Evolutionary conservation across 73 alveolate species (phyloP), one percentile per base, ranked within the genome.

Genomic region (Vitrella brassicaformis): DNA sequence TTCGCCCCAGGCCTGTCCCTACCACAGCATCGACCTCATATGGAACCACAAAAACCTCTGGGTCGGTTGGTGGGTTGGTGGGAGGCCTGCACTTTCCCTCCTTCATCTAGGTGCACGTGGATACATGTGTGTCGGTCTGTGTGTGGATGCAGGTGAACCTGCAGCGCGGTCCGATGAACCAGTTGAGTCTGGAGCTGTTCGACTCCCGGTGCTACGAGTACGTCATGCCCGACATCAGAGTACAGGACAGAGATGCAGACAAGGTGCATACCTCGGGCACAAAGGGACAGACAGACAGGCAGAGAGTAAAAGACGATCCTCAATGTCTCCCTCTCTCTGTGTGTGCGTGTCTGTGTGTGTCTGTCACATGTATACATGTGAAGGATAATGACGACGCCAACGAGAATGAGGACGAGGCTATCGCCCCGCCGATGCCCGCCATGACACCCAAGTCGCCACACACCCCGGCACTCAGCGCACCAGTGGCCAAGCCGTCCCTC

Each of bases 11-110:
- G 91, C 88, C 25, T 84, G 95, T 67, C 98, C 98, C 0, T 95
- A 93, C 81, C 89, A 88, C 71, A 73, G 90, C 82, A 92, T 95
- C 25, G 98, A 95, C 78, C 91, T 93, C 31, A 90, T 95, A 69
- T 95, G 95, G 87, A 95, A 95, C 75, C 90, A 94, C 81, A 78
- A 90, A 73, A 95, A 95, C 90, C 89, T 92, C 80, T 95, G 98
- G 98, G 91, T 95, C 28, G 68, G 68, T 18, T 0, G 27, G 8
- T 47, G 68, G 27, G 68, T 9, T 8, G 27, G 28, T 47, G 28
- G 1, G 68, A 47, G 18, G 18, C 7, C 68, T 47, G 22, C 56
- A 8, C 56, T 39, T 14, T 39, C 56, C 14, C 56, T 47, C 28
- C 27, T 22, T 39, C 22, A 39, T 18, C 27, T 47, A 9, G 0